Base-by-base conservation (phyloP, 1,284 basidiomycete genomes). In the Prillingera fragicola region DNA sequence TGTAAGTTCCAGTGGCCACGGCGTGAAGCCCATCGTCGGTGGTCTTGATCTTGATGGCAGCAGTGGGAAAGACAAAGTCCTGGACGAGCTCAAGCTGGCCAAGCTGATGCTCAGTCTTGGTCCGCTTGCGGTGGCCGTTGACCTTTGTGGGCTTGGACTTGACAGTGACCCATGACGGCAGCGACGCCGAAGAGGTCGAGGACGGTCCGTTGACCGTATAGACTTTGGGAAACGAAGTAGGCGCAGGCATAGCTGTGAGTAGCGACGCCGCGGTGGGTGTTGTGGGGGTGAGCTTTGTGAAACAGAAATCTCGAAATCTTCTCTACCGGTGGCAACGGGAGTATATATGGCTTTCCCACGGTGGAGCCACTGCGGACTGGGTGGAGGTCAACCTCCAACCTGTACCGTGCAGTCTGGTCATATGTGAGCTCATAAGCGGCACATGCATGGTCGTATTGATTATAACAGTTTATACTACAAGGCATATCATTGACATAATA, bases 31-130 rank as follows among this genome's bases (percentile, higher is more conserved):
- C 94, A 69, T 98, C 94, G 28, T 83, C 75, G 2, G 92, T 97
- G 6, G 86, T 86, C 69, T 83, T 87, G 60, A 99, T 79, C 61
- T 82, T 83, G 70, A 90, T 94, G 63, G 87, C 90, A 10, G 92
- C 91, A 66, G 96, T 90, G 8, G 95, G 92, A 56, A 99, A 98
- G 60, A 92, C 87, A 67, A 98, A 95, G 54, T 94, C 87, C 65
- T 95, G 90, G 35, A 94, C 83, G 54, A 94, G 83, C 67, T 92
- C 86, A 56, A 94, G 80, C 29, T 70, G 66, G 6, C 70, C 69
- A 13, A 72, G 53, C 19, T 62, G 52, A 45, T 67, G 67, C 48
- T 68, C 64, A 4, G 70, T 71, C 48, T 67, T 67, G 22, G 54
- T 52, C 15, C 71, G 63, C 50, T 73, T 73, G 45, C 63, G 63